These are phyloP conservation scores for Globisporangium middletonii DNA, from an alignment of 352 stramenopile genomes.

Conservation along the genomic window DNA sequence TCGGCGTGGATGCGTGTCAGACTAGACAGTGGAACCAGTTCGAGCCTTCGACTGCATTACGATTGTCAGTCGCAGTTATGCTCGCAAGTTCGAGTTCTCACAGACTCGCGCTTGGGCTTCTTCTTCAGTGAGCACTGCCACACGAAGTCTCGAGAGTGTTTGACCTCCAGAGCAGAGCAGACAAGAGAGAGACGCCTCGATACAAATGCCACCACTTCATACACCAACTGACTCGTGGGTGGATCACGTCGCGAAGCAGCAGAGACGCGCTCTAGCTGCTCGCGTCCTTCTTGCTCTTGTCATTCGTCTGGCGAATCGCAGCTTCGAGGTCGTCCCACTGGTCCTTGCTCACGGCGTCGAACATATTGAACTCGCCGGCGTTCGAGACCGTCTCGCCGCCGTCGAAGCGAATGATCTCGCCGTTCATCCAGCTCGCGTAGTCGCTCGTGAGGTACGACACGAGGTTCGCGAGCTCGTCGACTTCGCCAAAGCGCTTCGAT, in stretches of 20 bases:
- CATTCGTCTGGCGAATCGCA: constrained; percentile 51
- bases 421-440: constrained; percentile 80
- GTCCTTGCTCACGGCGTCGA: constrained; percentile 45
- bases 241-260: too few species aligned
- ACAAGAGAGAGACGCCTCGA: too few species aligned
- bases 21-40: too few species aligned
- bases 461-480: constrained; percentile 77
- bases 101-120: constrained; percentile 1
- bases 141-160: too few species aligned
- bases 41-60: too few species aligned
- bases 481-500: constrained; percentile 62
- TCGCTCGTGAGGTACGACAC: constrained; percentile 72
- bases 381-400: constrained; percentile 73
- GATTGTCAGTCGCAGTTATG: too few species aligned
- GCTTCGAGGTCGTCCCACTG: constrained; percentile 74
- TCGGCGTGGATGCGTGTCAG: too few species aligned
- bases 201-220: too few species aligned
- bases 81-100: too few species aligned
- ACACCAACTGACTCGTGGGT: too few species aligned
- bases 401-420: constrained; percentile 78
- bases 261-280: neutral
- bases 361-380: constrained; percentile 79
- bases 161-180: too few species aligned
- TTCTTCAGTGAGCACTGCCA: too few species aligned
- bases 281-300: constrained; percentile 43